These are phyloP conservation scores for Venustampulla echinocandica DNA, from an alignment of 495 filamentous ascomycete genomes.

Conservation along the genomic window DNA sequence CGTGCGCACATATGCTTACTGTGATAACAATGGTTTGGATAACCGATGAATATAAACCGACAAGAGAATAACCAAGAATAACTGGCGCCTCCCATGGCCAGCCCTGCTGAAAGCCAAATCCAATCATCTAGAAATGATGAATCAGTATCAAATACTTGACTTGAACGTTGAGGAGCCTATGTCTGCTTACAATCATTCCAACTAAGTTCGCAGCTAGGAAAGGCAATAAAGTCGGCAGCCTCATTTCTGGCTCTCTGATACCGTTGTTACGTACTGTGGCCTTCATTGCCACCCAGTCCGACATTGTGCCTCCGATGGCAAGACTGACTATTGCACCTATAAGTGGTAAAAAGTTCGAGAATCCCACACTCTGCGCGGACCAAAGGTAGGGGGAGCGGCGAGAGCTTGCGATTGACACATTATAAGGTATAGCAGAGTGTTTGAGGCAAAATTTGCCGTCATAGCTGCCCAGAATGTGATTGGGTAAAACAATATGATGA, in stretches of 20 bases:
- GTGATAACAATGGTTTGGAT: neutral
- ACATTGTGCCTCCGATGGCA: slow-evolving; percentile 45
- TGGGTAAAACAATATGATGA: slow-evolving; percentile 49
- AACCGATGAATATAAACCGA: neutral
- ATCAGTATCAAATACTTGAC: too few species aligned
- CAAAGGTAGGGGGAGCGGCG: slow-evolving; percentile 37
- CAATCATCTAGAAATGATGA: neutral
- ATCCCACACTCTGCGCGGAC: slow-evolving; percentile 40
- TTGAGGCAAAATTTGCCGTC: slow-evolving; percentile 49
- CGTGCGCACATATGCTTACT: too few species aligned
- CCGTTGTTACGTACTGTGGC: slow-evolving; percentile 45
- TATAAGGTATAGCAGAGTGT: slow-evolving; percentile 47
- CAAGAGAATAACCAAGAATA: neutral
- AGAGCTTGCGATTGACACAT: slow-evolving; percentile 52
- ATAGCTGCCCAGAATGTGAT: slow-evolving; percentile 53
- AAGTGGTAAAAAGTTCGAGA: slow-evolving; percentile 39
- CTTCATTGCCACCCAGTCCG: slow-evolving; percentile 46
- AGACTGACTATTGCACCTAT: slow-evolving; percentile 47
- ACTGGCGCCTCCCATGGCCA: neutral
- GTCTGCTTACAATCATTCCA: neutral
- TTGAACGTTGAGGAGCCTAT: neutral
- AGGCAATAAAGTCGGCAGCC: slow-evolving; percentile 27
- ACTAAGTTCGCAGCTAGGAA: neutral
- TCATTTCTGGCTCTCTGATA: slow-evolving; percentile 57
- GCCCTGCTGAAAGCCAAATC: neutral